These are phyloP conservation scores for Cerioporus squamosus DNA, from an alignment of 1,284 basidiomycete genomes.

Conservation along the genomic window DNA sequence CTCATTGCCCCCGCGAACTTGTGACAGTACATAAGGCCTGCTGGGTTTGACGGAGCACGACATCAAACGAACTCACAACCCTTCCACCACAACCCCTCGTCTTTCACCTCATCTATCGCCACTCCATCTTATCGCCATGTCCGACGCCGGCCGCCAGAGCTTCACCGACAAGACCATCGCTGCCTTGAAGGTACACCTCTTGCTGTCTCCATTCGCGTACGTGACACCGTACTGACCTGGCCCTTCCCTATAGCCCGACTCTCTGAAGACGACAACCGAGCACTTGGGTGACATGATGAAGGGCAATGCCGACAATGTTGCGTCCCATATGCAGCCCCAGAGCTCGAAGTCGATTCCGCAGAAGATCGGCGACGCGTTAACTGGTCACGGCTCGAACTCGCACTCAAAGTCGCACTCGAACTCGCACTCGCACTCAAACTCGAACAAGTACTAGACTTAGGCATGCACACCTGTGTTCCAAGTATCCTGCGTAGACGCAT, in stretches of 20 bases:
- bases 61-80: too few species aligned
- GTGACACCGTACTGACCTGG: background rate
- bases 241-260: constrained; percentile 32
- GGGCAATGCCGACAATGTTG: constrained; percentile 38
- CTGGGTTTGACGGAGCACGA: too few species aligned
- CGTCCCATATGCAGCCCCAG: constrained; percentile 42
- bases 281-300: constrained; percentile 42
- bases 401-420: too few species aligned
- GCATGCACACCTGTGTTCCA: too few species aligned
- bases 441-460: constrained; percentile 29
- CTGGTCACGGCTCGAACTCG: constrained; percentile 47
- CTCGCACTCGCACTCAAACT: too few species aligned
- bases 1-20: too few species aligned
- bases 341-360: constrained; percentile 54
- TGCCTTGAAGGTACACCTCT: constrained; percentile 42
- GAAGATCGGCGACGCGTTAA: constrained; percentile 32
- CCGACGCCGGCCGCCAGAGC: constrained; percentile 45
- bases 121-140: constrained; percentile 30
- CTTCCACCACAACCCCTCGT: background rate
- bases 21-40: too few species aligned
- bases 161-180: constrained; percentile 46
- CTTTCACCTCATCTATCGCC: too few species aligned
- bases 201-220: background rate
- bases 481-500: too few species aligned
- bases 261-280: constrained; percentile 42